phyloP scores from a whole-genome alignment of 2,329 filamentous ascomycete species.

The Hansfordia pulvinata region DNA sequence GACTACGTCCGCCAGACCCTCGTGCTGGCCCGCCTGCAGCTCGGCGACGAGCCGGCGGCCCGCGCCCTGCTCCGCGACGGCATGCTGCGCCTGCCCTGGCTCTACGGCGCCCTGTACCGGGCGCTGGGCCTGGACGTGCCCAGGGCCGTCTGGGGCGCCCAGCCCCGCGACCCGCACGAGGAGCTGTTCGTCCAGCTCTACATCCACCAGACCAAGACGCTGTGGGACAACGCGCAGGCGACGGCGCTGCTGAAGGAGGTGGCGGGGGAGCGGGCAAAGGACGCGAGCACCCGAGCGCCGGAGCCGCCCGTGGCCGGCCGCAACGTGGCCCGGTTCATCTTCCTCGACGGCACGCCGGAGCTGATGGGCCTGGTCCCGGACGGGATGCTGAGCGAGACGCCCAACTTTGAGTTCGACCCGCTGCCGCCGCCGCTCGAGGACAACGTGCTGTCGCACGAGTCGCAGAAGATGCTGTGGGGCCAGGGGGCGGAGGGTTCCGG shows the following conservation, averaged over 20 bases:
- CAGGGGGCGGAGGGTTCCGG: no score
- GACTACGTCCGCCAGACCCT: conserved; percentile 65
- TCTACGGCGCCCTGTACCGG: conserved; percentile 68
- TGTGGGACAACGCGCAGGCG: conserved; percentile 73
- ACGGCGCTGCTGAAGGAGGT: conserved; percentile 56
- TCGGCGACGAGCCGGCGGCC: conserved; percentile 52
- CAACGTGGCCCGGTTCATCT: conserved; percentile 60
- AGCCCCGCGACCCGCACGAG: conserved; percentile 50
- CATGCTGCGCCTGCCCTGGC: conserved; percentile 68
- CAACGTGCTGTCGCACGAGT: conserved; percentile 34
- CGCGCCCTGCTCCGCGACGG: conserved; percentile 51
- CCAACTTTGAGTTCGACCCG: conserved; percentile 69
- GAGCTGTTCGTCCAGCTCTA: conserved; percentile 66
- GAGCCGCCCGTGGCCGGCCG: conserved; percentile 22
- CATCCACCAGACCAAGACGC: conserved; percentile 59
- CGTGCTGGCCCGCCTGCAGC: conserved; percentile 61
- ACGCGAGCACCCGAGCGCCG: conserved; percentile 22
- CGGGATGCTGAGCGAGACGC: conserved; percentile 45
- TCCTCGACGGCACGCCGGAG: conserved; percentile 60
- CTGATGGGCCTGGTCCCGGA: conserved; percentile 59
- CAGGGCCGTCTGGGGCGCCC: conserved; percentile 68
- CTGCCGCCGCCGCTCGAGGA: conserved; percentile 52
- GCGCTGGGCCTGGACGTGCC: conserved; percentile 69
- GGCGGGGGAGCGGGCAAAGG: conserved; percentile 38
- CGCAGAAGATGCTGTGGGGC: conserved; percentile 31